Percentiles rank a stretch among this genome's conserved stretches.
These are phyloP conservation scores for Balansia obtecta DNA, from an alignment of 2,329 filamentous ascomycete genomes.

Conservation along the genomic window DNA sequence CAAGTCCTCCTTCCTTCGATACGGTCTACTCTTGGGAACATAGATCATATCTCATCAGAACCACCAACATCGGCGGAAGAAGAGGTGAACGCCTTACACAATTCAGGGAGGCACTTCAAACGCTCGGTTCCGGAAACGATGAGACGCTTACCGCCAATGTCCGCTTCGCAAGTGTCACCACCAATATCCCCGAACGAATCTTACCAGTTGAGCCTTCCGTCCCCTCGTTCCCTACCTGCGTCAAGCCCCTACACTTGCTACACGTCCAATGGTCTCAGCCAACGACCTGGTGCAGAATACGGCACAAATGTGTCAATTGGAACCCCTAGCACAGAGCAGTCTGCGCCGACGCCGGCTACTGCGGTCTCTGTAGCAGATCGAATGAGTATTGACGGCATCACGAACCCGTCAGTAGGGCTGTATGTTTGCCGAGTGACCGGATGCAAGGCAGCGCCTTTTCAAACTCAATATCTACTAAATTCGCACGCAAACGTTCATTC, in stretches of 20 bases:
- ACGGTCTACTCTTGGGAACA: constrained; percentile 23
- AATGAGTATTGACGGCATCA: constrained; percentile 47
- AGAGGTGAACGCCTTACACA: constrained; percentile 15
- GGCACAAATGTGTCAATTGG: constrained; percentile 31
- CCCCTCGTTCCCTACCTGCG: constrained; percentile 30
- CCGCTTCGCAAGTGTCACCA: constrained; percentile 24
- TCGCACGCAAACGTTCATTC: constrained; percentile 67
- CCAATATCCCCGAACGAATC: constrained; percentile 37
- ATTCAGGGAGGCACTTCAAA: constrained; percentile 16
- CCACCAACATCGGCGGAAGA: constrained; percentile 18
- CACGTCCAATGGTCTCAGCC: constrained; percentile 17
- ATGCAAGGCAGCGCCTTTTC: constrained; percentile 62
- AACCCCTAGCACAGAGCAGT: constrained; percentile 33
- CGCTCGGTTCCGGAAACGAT: constrained; percentile 23
- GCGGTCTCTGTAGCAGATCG: constrained; percentile 31
- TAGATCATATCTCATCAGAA: constrained; percentile 20
- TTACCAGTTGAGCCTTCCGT: constrained; percentile 32
- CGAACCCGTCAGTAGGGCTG: constrained; percentile 35
- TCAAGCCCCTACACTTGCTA: constrained; percentile 27
- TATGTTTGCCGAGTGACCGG: constrained; percentile 49
- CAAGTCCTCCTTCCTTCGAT: constrained; percentile 26
- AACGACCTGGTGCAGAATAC: constrained; percentile 29
- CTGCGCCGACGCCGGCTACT: constrained; percentile 29
- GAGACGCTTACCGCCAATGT: constrained; percentile 19
- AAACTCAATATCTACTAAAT: constrained; percentile 66